Conservation (phyloP, 2,329 filamentous ascomycete genomes). For the Fusarium sp. region DNA sequence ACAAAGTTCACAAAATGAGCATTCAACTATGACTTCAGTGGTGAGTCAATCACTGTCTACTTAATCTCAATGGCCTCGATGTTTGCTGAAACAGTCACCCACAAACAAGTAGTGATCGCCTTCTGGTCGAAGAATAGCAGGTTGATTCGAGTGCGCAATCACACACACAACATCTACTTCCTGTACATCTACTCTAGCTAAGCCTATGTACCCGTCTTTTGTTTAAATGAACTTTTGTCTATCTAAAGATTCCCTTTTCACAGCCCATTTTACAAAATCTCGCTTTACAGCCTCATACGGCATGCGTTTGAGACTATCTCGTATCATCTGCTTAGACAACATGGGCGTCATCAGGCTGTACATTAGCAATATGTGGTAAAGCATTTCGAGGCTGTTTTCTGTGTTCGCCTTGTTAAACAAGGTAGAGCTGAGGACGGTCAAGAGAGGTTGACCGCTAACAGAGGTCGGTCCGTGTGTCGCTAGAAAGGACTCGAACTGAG, state of each 20-base stretch:
- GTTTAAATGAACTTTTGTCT: neutral
- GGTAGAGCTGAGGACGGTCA: neutral
- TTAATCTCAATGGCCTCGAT: neutral
- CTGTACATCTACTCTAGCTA: rapidly evolving
- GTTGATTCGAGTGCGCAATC: rapidly evolving
- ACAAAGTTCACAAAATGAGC: too few species aligned
- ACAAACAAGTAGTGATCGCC: neutral
- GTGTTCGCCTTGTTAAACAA: neutral
- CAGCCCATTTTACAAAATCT: neutral
- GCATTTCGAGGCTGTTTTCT: neutral
- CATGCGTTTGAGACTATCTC: neutral
- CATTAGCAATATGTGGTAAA: neutral
- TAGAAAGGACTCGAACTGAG: neutral
- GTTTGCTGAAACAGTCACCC: neutral
- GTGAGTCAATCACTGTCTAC: neutral
- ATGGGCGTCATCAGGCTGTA: neutral
- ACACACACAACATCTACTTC: neutral
- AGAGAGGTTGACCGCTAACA: neutral
- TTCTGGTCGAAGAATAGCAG: neutral
- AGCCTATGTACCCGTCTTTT: neutral
- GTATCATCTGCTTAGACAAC: neutral
- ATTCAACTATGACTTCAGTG: neutral
- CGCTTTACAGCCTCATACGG: neutral
- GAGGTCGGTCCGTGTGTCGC: neutral
- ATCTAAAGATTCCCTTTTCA: rapidly evolving